Conservation (phyloP, 2,329 filamentous ascomycete genomes). For the Lecanicillium sp. region DNA sequence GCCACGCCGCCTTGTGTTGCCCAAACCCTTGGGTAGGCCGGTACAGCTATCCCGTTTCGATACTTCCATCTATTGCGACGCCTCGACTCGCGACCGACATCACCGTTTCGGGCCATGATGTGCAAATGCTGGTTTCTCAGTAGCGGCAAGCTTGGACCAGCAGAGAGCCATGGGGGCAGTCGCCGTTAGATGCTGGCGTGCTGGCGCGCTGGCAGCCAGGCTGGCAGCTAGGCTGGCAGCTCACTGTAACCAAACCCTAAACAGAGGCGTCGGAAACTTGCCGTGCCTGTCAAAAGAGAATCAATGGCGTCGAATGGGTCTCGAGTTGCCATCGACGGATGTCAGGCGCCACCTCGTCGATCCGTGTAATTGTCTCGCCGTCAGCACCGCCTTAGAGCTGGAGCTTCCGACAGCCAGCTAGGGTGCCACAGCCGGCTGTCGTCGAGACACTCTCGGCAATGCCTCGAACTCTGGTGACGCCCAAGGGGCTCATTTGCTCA, state of each 20-base stretch:
- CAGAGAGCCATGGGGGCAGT: conserved; percentile 5
- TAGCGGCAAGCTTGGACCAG: background rate
- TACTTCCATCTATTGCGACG: too few relatives aligned
- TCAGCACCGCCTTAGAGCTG: conserved; percentile 8
- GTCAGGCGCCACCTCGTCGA: conserved; percentile 12
- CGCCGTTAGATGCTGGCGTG: conserved; percentile 6
- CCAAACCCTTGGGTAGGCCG: too few relatives aligned
- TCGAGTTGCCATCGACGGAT: conserved; percentile 10
- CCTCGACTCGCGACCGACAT: too few relatives aligned
- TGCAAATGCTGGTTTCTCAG: too few relatives aligned
- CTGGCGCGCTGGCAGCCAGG: background rate
- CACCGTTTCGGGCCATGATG: too few relatives aligned
- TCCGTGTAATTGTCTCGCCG: conserved; percentile 5
- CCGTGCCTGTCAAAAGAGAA: conserved; percentile 4
- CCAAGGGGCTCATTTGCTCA: too few relatives aligned
- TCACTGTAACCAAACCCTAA: conserved; percentile 4
- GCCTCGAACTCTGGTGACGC: conserved; percentile 7
- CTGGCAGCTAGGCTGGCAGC: too few relatives aligned
- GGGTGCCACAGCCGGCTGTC: conserved; percentile 11
- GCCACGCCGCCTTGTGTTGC: too few relatives aligned
- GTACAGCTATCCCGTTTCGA: too few relatives aligned
- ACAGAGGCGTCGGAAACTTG: conserved; percentile 11
- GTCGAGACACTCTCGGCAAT: conserved; percentile 5
- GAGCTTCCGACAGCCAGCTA: conserved; percentile 10
- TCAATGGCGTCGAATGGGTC: conserved; percentile 2